A percentile compares a stretch with the other conserved stretches of the same genome.
phyloP scores from a whole-genome alignment of 1,139 yeast genomes.

The Candida dubliniensis region DNA sequence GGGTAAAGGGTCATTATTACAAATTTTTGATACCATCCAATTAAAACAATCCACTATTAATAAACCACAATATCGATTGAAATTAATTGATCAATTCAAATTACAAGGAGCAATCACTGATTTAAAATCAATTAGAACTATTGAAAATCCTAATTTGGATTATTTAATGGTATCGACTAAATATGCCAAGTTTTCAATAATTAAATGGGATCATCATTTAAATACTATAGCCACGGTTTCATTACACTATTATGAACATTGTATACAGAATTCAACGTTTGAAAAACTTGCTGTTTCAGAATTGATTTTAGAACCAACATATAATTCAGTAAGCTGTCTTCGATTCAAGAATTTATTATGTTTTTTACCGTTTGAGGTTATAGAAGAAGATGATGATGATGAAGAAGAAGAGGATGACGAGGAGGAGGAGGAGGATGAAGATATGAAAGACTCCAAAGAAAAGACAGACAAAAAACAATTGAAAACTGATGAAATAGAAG shows the following conservation, averaged over 20 bases:
- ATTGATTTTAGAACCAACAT: constrained; percentile 65
- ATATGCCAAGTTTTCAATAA: constrained; percentile 73
- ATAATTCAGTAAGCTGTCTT: constrained; percentile 59
- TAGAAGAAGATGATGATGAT: constrained; percentile 46
- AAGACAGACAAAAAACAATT: background rate
- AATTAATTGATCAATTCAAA: constrained; percentile 63
- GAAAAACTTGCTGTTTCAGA: constrained; percentile 48
- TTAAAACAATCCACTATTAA: constrained; percentile 20
- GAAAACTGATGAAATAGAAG: constrained; percentile 4
- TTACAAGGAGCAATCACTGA: constrained; percentile 71
- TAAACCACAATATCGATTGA: constrained; percentile 38
- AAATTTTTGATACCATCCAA: constrained; percentile 54
- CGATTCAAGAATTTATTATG: constrained; percentile 73
- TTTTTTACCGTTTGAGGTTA: constrained; percentile 62
- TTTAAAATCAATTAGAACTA: constrained; percentile 52
- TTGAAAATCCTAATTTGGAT: constrained; percentile 53
- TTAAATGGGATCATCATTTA: constrained; percentile 63
- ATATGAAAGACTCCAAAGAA: constrained; percentile 4
- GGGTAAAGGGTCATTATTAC: constrained; percentile 72
- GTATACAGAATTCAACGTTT: constrained; percentile 52
- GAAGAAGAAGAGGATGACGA: constrained; percentile 39
- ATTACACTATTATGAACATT: constrained; percentile 82
- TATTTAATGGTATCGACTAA: constrained; percentile 68
- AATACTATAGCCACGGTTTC: constrained; percentile 68
- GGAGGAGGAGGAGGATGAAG: constrained; percentile 16